phyloP scores from a whole-genome alignment of 192 early-diverging fungal genomes.

The Umbelopsis isabellina region DNA sequence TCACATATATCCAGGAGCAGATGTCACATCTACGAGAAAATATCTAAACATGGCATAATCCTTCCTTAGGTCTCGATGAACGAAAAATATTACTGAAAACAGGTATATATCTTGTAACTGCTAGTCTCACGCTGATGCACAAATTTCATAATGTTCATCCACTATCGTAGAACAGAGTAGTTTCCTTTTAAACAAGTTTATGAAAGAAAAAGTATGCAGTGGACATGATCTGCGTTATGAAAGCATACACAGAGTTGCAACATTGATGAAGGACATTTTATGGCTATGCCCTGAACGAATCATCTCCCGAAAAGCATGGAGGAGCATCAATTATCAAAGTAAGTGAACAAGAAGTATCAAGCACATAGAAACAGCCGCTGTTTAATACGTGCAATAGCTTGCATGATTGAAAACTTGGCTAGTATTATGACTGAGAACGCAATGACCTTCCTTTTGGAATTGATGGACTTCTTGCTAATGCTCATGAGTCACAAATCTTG shows the following conservation, averaged over 20 bases:
- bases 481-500: slow-evolving; percentile 33
- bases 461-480: slow-evolving; percentile 38
- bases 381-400: slow-evolving; percentile 24
- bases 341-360: not conserved
- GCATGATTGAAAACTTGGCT: slow-evolving; percentile 31
- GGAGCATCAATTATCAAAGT: slow-evolving; percentile 40
- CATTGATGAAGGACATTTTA: slow-evolving; percentile 37
- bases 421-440: slow-evolving; percentile 16
- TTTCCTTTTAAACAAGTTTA: slow-evolving; percentile 35
- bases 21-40: not conserved
- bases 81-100: slow-evolving; percentile 37
- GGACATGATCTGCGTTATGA: slow-evolving; percentile 22
- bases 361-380: not conserved
- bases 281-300: slow-evolving; percentile 35
- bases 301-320: slow-evolving; percentile 36
- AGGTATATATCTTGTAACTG: slow-evolving; percentile 4
- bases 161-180: slow-evolving; percentile 27
- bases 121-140: not conserved
- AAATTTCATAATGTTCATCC: not conserved
- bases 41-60: slow-evolving; percentile 1
- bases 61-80: slow-evolving; percentile 30
- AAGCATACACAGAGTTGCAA: slow-evolving; percentile 35
- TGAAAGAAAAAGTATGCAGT: slow-evolving; percentile 27
- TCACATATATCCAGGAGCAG: not conserved
- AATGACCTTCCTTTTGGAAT: slow-evolving; percentile 29